Conservation (phyloP, 116 monocot species). For the Iris pallida region DNA sequence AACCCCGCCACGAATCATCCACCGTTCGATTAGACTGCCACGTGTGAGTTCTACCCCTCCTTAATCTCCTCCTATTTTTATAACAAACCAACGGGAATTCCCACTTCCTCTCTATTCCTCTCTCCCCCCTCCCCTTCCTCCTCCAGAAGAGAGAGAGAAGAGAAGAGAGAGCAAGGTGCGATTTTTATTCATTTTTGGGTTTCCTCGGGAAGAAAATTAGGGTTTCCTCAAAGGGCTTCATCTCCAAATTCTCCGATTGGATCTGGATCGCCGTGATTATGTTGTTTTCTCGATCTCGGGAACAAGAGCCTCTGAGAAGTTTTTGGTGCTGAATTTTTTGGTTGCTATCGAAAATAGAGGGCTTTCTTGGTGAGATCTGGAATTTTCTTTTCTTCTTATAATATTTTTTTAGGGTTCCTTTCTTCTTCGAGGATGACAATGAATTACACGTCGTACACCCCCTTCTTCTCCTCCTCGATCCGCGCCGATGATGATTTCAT, state of each 20-base stretch:
- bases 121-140: too few species aligned
- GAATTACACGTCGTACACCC: neutral
- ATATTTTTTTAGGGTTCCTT: neutral
- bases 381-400: neutral
- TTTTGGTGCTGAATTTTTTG: slow-evolving; percentile 18
- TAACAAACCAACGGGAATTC: too few species aligned
- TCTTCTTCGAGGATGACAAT: neutral
- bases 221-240: neutral
- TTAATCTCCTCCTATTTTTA: too few species aligned
- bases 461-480: neutral
- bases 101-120: too few species aligned
- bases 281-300: neutral
- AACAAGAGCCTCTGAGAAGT: slow-evolving; percentile 15
- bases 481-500: slow-evolving; percentile 3
- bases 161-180: too few species aligned
- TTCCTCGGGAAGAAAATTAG: neutral
- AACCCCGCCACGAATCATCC: too few species aligned
- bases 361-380: slow-evolving; percentile 13
- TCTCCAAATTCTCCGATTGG: neutral
- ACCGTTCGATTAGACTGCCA: too few species aligned
- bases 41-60: too few species aligned
- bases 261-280: neutral
- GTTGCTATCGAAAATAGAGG: slow-evolving; percentile 17
- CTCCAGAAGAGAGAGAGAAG: too few species aligned
- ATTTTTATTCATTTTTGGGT: neutral